Evolutionary conservation across 148 eudicot species (phyloP).

Genomic region (Rhododendron henanense): DNA sequence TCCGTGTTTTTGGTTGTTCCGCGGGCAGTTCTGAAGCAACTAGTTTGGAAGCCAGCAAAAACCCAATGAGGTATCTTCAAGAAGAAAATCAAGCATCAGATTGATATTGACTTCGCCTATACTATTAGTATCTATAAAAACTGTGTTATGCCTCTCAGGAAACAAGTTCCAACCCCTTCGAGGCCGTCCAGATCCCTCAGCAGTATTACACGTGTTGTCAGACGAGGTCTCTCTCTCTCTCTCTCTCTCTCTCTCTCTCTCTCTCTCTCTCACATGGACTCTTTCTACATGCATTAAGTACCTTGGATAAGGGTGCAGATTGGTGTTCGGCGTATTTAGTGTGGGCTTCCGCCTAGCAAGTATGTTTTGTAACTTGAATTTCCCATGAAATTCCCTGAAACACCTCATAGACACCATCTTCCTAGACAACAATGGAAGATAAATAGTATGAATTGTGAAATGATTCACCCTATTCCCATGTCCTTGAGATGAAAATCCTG

Average conservation of each 20-base stretch:
- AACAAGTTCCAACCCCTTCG: constrained; percentile 79
- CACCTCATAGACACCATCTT: background rate
- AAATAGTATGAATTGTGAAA: background rate
- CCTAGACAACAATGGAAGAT: background rate
- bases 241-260: constrained; percentile 9
- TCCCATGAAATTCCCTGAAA: background rate
- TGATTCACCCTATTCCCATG: background rate
- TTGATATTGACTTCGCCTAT: background rate
- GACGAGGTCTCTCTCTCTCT: constrained; percentile 50
- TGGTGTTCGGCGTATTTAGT: background rate
- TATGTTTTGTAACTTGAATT: background rate
- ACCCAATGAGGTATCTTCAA: constrained; percentile 78
- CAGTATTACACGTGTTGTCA: constrained; percentile 60
- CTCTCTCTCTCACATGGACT: constrained; percentile 6
- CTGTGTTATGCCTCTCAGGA: constrained; percentile 35
- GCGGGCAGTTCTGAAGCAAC: constrained; percentile 83
- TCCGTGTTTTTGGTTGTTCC: constrained; percentile 89
- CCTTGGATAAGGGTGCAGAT: background rate
- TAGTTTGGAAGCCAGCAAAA: constrained; percentile 95
- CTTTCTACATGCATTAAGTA: background rate
- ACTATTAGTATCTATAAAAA: background rate
- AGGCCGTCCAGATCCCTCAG: constrained; percentile 74
- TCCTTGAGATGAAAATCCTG: background rate
- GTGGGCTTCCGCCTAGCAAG: background rate
- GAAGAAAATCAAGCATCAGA: background rate